Conservation (phyloP, 2,329 filamentous ascomycete genomes). For the Ciborinia camelliae region DNA sequence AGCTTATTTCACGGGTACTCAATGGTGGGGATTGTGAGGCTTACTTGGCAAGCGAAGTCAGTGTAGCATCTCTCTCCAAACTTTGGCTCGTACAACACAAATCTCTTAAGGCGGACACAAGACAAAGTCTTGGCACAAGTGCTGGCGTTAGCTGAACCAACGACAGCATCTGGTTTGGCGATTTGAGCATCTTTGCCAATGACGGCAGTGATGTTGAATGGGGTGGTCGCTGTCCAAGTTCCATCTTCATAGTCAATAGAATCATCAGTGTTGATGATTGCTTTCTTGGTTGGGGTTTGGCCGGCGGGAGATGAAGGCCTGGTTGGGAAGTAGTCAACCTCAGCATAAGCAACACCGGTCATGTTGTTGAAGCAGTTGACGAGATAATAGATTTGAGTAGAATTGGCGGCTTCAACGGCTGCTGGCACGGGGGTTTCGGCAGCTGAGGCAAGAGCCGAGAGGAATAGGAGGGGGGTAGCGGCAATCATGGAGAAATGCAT, state of each 20-base stretch:
- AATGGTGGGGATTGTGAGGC: background rate
- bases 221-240: conserved; percentile 7
- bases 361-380: conserved; percentile 19
- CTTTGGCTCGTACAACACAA: conserved; percentile 18
- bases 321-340: conserved; percentile 9
- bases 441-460: conserved; percentile 13
- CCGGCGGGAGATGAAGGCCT: background rate
- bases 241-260: conserved; percentile 19
- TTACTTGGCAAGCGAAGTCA: conserved; percentile 17
- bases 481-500: conserved; percentile 18
- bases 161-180: background rate
- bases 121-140: background rate
- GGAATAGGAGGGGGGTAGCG: conserved; percentile 11
- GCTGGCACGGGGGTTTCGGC: conserved; percentile 3
- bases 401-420: background rate
- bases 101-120: conserved; percentile 12
- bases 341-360: conserved; percentile 6
- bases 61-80: conserved; percentile 11
- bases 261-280: background rate
- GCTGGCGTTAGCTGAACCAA: conserved; percentile 5
- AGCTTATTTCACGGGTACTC: background rate
- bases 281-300: background rate
- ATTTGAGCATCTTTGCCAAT: conserved; percentile 6
- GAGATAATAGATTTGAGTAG: conserved; percentile 17
- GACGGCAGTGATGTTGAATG: background rate